Evolutionary conservation across 2,329 filamentous ascomycete genomes (phyloP), one percentile per base, ranked within the genome.

Genomic region (Verticillium klebahnii): DNA sequence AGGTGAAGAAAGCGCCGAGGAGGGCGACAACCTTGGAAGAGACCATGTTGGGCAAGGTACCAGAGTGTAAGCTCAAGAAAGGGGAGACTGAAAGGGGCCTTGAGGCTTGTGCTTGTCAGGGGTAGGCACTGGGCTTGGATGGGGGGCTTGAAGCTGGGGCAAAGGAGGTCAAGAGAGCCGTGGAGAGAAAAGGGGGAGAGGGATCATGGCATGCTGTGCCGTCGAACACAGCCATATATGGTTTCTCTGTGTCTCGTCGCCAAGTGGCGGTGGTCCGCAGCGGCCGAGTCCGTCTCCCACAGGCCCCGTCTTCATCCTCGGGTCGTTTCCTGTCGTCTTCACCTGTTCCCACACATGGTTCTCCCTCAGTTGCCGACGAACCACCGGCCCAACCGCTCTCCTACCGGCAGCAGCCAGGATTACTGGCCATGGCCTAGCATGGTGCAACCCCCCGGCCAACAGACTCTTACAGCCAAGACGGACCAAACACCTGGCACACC

Each of bases 11-110:
- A 40, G 60, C 62, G 61, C 60, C 63, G 32, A 64, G 32, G 57
- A 65, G 62, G 60, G 63, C 63, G 36, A 61, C 56, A 57, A 60
- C 54, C 31, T 57, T 62, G 62, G 58, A 39, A 36, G 62, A 65
- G 45, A 65, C 62, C 64, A 65, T 65, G 55, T 64, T 64, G 36
- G 40, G 36, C 58, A 45, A 58, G 57, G 45, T 50, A 40, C 57
- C 57, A 50, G 39, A 32, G 37, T 50, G 57, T 52, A 40, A 31
- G 37, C 57, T 58, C 57, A 58, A 50, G 57, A 50, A 23, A 37
- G n/a, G 55, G 34, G 32, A 37, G 32, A 23, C 14, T 36, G 34
- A 36, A 36, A 14, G 34, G 17, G 11, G 45, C 19, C 17, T 52
- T 52, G 45, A 52, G 45, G 45, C 45, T 52, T 52, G 19, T 57